These are phyloP conservation scores for Elymus sibiricus DNA, from an alignment of 176 grass and related monocot species.

Conservation along the genomic window DNA sequence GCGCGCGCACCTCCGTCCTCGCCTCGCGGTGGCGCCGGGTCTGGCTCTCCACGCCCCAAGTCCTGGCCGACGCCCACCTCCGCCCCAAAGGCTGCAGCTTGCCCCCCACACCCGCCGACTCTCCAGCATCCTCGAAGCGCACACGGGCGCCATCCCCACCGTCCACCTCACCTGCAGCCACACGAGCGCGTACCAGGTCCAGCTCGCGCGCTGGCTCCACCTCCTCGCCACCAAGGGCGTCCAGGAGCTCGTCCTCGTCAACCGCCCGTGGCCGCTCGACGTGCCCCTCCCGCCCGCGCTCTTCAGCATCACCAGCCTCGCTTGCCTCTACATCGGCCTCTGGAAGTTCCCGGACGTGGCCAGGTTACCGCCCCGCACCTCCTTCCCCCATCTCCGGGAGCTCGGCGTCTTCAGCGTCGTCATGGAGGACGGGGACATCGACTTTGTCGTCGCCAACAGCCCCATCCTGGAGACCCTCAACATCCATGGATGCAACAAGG, in stretches of 20 bases:
- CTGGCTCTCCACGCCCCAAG: not conserved
- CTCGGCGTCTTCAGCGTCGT: not conserved
- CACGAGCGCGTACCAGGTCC: not conserved
- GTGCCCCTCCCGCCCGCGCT: not conserved
- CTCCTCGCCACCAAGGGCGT: not conserved
- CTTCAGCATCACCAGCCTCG: not conserved
- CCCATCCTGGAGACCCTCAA: not conserved
- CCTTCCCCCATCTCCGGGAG: not conserved
- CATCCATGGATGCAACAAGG: not conserved
- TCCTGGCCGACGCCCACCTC: not conserved
- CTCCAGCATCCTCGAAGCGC: not conserved
- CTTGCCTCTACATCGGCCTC: not conserved
- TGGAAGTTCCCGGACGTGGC: not conserved
- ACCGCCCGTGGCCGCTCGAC: not conserved
- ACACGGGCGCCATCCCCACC: not conserved
- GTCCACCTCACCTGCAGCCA: not conserved
- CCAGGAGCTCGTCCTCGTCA: not conserved
- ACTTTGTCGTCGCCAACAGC: not conserved
- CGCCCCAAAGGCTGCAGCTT: not conserved
- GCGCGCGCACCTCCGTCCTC: conserved; percentile 8
- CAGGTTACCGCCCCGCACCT: not conserved
- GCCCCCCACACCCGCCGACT: not conserved
- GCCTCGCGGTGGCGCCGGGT: not conserved
- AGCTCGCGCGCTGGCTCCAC: not conserved
- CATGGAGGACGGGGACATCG: not conserved